Conservation (phyloP, 805 yeast species). For the Candida succiphila region DNA sequence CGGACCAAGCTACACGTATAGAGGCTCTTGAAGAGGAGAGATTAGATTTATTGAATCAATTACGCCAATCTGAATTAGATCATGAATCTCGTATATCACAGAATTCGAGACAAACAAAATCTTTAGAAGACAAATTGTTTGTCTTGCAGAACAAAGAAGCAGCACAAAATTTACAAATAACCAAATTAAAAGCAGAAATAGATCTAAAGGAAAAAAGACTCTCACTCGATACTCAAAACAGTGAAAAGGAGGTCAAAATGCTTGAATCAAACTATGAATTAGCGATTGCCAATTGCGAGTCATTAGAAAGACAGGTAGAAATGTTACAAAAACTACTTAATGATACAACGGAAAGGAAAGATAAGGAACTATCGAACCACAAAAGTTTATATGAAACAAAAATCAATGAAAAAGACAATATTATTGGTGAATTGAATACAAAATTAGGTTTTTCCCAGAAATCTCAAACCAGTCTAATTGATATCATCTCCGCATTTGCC, state of each 20-base stretch:
- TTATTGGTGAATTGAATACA: neutral
- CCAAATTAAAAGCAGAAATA: neutral
- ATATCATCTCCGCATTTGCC: neutral
- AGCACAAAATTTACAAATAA: neutral
- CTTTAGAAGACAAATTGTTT: conserved; percentile 6
- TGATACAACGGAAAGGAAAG: neutral
- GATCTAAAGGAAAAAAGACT: neutral
- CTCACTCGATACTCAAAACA: neutral
- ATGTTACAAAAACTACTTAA: neutral
- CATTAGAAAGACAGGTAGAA: neutral
- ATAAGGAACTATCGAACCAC: no score
- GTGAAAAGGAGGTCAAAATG: neutral
- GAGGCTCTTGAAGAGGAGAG: no score
- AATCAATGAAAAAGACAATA: neutral
- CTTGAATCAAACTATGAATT: neutral
- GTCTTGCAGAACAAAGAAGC: conserved; percentile 3
- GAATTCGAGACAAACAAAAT: no score
- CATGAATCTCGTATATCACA: no score
- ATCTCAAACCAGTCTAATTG: neutral
- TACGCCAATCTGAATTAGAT: no score
- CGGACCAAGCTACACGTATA: no score
- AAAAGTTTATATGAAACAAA: no score
- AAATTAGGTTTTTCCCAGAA: neutral
- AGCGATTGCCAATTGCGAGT: neutral
- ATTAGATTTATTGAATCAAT: no score